phyloP scores from a whole-genome alignment of 75 land plant species.

The Ceratopteris richardii region DNA sequence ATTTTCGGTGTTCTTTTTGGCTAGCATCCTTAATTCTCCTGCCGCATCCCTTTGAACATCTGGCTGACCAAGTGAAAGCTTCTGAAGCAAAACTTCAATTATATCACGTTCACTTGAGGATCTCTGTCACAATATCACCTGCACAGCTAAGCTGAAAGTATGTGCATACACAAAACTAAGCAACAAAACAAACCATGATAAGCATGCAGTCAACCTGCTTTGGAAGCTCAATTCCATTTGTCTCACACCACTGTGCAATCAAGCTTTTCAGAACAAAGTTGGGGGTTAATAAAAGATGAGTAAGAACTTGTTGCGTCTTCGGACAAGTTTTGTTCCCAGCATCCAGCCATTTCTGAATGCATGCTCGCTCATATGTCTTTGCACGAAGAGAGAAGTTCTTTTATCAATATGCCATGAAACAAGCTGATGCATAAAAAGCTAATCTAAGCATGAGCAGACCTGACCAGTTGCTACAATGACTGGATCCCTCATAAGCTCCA shows the following conservation, averaged over 20 bases:
- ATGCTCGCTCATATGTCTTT: slow-evolving; percentile 68
- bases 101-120: slow-evolving; percentile 24
- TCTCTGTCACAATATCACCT: too few relatives aligned
- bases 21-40: slow-evolving; percentile 64
- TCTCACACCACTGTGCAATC: slow-evolving; percentile 74
- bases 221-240: slow-evolving; percentile 52
- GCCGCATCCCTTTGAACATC: slow-evolving; percentile 35
- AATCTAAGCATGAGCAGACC: not conserved
- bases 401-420: not conserved
- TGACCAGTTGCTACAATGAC: slow-evolving; percentile 90
- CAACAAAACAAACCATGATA: not conserved
- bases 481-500: slow-evolving; percentile 89
- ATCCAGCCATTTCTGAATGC: slow-evolving; percentile 63
- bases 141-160: too few relatives aligned
- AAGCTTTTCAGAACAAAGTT: slow-evolving; percentile 59
- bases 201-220: not conserved
- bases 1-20: slow-evolving; percentile 61
- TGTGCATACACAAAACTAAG: slow-evolving; percentile 7
- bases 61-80: slow-evolving; percentile 38
- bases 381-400: not conserved
- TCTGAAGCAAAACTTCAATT: slow-evolving; percentile 45
- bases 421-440: not conserved
- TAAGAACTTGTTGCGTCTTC: slow-evolving; percentile 65
- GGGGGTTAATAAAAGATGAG: slow-evolving; percentile 47
- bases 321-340: slow-evolving; percentile 82